Conservation (phyloP, 495 filamentous ascomycete species). For the Penicillium waksmanii region DNA sequence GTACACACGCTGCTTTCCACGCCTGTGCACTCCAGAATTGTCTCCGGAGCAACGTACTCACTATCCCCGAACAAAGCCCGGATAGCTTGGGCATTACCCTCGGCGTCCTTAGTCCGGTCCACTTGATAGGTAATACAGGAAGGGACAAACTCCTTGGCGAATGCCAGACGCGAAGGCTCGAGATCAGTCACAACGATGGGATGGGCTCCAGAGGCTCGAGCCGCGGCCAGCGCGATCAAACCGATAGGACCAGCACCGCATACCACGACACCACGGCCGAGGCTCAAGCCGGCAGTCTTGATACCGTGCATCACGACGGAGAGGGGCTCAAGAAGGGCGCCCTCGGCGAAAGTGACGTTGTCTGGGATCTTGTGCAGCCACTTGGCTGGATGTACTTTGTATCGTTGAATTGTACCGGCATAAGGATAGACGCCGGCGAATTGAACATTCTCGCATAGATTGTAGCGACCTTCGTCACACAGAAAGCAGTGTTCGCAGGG, state of each 20-base stretch:
- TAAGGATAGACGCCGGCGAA: slow-evolving; percentile 69
- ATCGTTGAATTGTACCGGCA: slow-evolving; percentile 60
- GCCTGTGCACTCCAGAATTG: slow-evolving; percentile 66
- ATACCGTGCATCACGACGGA: slow-evolving; percentile 75
- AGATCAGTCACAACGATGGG: slow-evolving; percentile 68
- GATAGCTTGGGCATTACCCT: slow-evolving; percentile 58
- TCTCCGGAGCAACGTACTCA: slow-evolving; percentile 58
- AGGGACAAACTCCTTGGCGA: slow-evolving; percentile 63
- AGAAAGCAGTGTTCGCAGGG: slow-evolving; percentile 68
- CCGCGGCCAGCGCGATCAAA: slow-evolving; percentile 62
- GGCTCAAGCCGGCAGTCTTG: slow-evolving; percentile 55
- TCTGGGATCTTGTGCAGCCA: slow-evolving; percentile 63
- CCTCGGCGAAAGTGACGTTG: slow-evolving; percentile 62
- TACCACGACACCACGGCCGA: slow-evolving; percentile 61
- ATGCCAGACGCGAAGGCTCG: slow-evolving; percentile 56
- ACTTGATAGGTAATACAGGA: slow-evolving; percentile 57
- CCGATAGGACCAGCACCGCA: slow-evolving; percentile 81
- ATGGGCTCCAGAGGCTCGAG: slow-evolving; percentile 64
- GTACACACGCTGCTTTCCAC: slow-evolving; percentile 63
- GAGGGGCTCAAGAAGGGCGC: slow-evolving; percentile 76
- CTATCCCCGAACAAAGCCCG: slow-evolving; percentile 48
- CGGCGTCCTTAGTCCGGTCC: slow-evolving; percentile 42
- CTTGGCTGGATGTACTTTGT: slow-evolving; percentile 67
- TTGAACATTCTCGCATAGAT: slow-evolving; percentile 73
- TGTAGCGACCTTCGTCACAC: slow-evolving; percentile 71